A percentile compares a stretch with the other conserved stretches of the same genome.
phyloP scores from a whole-genome alignment of 2,329 filamentous ascomycete genomes.

The Apiospora malaysiana region DNA sequence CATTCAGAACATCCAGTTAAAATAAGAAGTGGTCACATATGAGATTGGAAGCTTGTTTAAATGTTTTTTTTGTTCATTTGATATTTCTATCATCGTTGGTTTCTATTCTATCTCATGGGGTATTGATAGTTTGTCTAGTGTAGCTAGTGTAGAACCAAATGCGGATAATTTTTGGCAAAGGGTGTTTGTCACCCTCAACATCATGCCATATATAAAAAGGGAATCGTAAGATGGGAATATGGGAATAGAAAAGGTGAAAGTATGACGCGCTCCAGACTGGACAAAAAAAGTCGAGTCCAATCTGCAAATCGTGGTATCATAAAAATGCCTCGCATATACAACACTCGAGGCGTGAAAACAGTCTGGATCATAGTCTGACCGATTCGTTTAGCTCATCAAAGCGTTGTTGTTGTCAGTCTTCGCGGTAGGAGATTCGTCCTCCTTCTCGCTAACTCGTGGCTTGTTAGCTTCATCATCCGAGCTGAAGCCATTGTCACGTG shows the following conservation, averaged over 20 bases:
- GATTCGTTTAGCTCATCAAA: slow-evolving; percentile 15
- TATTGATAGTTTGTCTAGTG: background rate
- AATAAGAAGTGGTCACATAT: background rate
- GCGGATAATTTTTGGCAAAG: background rate
- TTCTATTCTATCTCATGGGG: slow-evolving; percentile 1
- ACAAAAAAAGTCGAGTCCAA: slow-evolving; percentile 4
- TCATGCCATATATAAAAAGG: slow-evolving; percentile 12
- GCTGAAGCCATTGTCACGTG: slow-evolving; percentile 40
- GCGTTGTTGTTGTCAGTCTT: slow-evolving; percentile 16
- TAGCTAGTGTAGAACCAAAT: background rate
- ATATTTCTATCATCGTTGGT: background rate
- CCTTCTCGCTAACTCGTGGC: slow-evolving; percentile 15
- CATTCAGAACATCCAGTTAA: background rate
- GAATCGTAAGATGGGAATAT: background rate
- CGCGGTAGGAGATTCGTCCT: background rate
- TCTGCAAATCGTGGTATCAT: slow-evolving; percentile 7
- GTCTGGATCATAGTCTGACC: background rate
- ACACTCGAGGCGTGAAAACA: background rate
- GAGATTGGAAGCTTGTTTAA: background rate
- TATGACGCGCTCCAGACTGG: background rate
- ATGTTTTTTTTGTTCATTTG: background rate
- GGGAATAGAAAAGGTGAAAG: background rate
- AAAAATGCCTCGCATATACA: background rate
- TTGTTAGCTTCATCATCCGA: slow-evolving; percentile 8
- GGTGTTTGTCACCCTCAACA: background rate